phyloP scores from a whole-genome alignment of 2,329 filamentous ascomycete species.

The Aureobasidium sp. region DNA sequence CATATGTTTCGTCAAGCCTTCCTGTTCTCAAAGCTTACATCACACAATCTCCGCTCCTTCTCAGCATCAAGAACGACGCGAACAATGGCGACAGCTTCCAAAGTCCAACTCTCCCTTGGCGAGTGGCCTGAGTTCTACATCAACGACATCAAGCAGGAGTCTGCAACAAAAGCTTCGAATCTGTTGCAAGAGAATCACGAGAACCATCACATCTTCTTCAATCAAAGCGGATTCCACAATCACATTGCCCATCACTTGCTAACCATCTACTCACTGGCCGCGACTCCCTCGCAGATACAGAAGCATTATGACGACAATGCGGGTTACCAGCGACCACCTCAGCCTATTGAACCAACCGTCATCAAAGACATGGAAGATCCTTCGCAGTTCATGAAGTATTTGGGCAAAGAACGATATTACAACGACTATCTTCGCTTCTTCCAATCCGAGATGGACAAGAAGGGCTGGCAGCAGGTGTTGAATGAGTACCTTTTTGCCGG shows the following conservation, averaged over 20 bases:
- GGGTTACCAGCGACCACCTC: constrained; percentile 52
- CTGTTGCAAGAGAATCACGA: constrained; percentile 69
- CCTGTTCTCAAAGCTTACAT: neutral
- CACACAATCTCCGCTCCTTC: neutral
- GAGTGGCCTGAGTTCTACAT: constrained; percentile 40
- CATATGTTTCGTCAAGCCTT: neutral
- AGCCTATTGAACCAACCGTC: constrained; percentile 38
- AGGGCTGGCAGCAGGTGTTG: constrained; percentile 54
- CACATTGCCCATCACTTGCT: constrained; percentile 75
- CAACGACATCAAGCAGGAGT: constrained; percentile 42
- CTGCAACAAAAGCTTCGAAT: constrained; percentile 54
- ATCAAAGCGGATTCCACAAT: constrained; percentile 64
- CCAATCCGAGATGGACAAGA: constrained; percentile 58
- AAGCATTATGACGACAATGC: constrained; percentile 56
- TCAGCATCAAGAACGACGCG: neutral
- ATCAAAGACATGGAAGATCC: constrained; percentile 50
- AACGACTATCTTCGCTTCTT: constrained; percentile 70
- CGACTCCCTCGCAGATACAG: constrained; percentile 50
- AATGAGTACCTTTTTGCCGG: constrained; percentile 60
- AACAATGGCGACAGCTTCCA: constrained; percentile 41
- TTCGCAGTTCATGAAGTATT: constrained; percentile 45
- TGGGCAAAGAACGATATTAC: constrained; percentile 60
- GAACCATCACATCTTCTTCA: constrained; percentile 75
- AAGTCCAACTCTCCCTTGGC: constrained; percentile 35
- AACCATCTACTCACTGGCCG: constrained; percentile 67